Evolutionary conservation across 176 grass and related monocot species (phyloP).

Genomic region (Rhynchospora pubera): DNA sequence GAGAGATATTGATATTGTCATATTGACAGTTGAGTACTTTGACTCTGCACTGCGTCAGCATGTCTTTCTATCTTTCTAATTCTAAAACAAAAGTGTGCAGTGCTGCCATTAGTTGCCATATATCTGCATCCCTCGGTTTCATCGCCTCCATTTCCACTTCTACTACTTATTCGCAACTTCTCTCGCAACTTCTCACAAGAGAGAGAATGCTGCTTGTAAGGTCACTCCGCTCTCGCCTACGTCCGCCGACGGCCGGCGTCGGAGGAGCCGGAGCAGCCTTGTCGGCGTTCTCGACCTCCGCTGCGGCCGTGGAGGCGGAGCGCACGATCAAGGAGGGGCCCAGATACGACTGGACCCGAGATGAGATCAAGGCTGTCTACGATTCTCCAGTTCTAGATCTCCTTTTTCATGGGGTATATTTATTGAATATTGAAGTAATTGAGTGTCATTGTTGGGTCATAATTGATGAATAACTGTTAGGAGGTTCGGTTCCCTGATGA

Average conservation of each 20-base stretch:
- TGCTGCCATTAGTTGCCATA: no score
- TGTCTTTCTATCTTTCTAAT: no score
- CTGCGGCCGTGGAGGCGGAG: slow-evolving; percentile 57
- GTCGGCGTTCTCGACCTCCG: slow-evolving; percentile 38
- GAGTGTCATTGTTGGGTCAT: neutral
- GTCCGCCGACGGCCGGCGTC: neutral
- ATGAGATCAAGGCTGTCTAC: slow-evolving; percentile 84
- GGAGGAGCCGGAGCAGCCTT: neutral
- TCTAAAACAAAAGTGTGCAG: no score
- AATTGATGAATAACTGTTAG: neutral
- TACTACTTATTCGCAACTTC: neutral
- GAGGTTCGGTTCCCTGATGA: neutral
- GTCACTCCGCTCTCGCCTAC: slow-evolving; percentile 44
- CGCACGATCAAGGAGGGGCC: slow-evolving; percentile 56
- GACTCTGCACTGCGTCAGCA: no score
- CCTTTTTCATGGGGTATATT: slow-evolving; percentile 79
- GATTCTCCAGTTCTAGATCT: slow-evolving; percentile 87
- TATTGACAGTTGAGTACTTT: no score
- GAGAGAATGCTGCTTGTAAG: slow-evolving; percentile 53
- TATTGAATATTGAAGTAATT: neutral
- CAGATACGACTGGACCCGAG: slow-evolving; percentile 68
- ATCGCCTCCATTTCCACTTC: slow-evolving; percentile 25
- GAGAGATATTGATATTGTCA: no score
- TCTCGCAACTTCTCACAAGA: neutral
- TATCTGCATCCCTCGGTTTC: slow-evolving; percentile 19